Evolutionary conservation across 805 yeast genomes (phyloP).

Genomic region (Zygoascus biomembranicola): DNA sequence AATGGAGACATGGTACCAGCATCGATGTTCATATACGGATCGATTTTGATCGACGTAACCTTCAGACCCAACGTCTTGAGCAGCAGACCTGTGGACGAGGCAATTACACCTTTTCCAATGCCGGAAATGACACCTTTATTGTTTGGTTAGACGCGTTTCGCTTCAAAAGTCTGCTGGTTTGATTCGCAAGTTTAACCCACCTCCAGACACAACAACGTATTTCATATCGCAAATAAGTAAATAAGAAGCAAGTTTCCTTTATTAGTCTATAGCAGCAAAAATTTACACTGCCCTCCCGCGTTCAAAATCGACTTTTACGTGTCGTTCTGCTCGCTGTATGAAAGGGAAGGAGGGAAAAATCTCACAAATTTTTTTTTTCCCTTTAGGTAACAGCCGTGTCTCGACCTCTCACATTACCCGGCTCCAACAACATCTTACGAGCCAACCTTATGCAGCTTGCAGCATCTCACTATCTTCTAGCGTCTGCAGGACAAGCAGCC

Average conservation of each 20-base stretch:
- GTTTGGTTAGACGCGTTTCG: neutral
- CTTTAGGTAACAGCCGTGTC: neutral
- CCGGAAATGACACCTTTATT: constrained; percentile 85
- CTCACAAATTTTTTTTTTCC: neutral
- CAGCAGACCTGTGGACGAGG: constrained; percentile 93
- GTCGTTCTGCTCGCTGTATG: neutral
- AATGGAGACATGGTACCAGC: constrained; percentile 99
- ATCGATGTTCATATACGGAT: constrained; percentile 98
- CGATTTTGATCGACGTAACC: constrained; percentile 95
- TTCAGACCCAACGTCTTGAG: constrained; percentile 89
- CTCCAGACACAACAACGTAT: constrained; percentile 99
- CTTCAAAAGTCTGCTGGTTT: too few species aligned
- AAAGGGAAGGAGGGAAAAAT: neutral
- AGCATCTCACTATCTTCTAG: too few species aligned
- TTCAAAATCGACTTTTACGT: too few species aligned
- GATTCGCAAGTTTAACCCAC: constrained; percentile 17
- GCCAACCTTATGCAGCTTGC: too few species aligned
- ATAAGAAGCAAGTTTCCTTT: too few species aligned
- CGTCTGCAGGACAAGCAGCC: too few species aligned
- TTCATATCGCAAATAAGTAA: constrained; percentile 52
- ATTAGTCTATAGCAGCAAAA: neutral
- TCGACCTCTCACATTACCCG: too few species aligned
- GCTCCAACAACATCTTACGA: too few species aligned
- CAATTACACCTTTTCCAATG: constrained; percentile 96
- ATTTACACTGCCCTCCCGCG: neutral